phyloP scores from a whole-genome alignment of 768 basidiomycete genomes.

The Russula earlei region DNA sequence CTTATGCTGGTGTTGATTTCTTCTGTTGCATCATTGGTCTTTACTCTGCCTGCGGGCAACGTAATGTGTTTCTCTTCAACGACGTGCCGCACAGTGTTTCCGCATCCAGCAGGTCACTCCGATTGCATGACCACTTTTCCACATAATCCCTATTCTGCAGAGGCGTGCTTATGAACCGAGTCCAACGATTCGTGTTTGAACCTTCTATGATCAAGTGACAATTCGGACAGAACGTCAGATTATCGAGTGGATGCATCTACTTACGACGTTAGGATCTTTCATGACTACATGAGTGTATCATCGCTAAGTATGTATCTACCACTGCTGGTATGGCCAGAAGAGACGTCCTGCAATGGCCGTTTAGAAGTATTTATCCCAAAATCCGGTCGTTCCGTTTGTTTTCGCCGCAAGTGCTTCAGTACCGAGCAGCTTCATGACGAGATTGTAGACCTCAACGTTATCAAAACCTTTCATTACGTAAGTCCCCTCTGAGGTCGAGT shows the following conservation, averaged over 20 bases:
- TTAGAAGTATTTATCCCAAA: slow-evolving; percentile 80
- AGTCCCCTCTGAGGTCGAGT: slow-evolving; percentile 51
- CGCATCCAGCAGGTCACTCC: no score
- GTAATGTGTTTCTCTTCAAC: neutral
- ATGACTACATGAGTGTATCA: no score
- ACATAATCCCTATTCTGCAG: neutral
- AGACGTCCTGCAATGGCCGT: no score
- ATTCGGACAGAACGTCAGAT: no score
- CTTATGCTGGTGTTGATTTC: neutral
- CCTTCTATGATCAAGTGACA: no score
- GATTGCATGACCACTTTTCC: neutral
- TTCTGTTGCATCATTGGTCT: neutral
- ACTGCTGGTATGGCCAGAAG: no score
- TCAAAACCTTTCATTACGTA: slow-evolving; percentile 77
- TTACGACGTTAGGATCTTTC: no score
- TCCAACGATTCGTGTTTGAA: no score
- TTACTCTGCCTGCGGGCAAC: neutral
- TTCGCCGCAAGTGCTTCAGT: slow-evolving; percentile 44
- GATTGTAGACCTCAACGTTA: slow-evolving; percentile 81
- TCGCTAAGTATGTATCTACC: no score
- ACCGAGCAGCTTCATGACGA: slow-evolving; percentile 66
- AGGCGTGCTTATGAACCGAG: neutral
- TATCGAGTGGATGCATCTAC: no score
- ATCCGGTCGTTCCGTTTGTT: slow-evolving; percentile 71
- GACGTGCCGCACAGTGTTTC: neutral